Percentiles rank a stretch among this genome's conserved stretches.
These are phyloP conservation scores for Chiua virens DNA, from an alignment of 768 basidiomycete species.

Conservation along the genomic window DNA sequence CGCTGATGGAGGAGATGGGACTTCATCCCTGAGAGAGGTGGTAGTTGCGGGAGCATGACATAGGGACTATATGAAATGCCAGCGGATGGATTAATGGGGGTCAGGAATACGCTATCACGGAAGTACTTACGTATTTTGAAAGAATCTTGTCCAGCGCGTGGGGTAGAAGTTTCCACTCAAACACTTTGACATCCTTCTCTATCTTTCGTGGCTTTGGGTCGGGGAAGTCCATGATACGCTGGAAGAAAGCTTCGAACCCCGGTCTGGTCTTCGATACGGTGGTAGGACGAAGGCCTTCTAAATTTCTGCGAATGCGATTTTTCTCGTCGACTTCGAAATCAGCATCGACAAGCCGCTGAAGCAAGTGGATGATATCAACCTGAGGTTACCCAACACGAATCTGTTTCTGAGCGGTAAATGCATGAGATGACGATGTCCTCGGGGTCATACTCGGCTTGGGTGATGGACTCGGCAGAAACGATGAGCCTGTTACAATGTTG, in stretches of 20 bases:
- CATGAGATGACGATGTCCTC: conserved; percentile 88
- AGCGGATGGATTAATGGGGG: not conserved
- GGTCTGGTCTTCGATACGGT: conserved; percentile 87
- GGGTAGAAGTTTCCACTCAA: conserved; percentile 70
- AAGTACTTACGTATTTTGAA: conserved; percentile 72
- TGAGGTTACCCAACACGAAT: conserved; percentile 88
- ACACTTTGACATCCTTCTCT: conserved; percentile 94
- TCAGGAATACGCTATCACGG: not conserved
- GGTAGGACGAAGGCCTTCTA: conserved; percentile 88
- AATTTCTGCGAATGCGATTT: conserved; percentile 91
- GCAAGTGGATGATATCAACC: conserved; percentile 92
- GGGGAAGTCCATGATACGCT: conserved; percentile 94
- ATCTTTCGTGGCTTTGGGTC: conserved; percentile 94
- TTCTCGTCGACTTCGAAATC: conserved; percentile 94
- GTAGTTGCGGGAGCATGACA: conserved; percentile 39
- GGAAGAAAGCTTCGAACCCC: conserved; percentile 85
- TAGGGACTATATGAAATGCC: conserved; percentile 40
- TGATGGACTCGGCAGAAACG: conserved; percentile 74
- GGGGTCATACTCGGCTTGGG: conserved; percentile 69
- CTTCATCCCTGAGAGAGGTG: conserved; percentile 18
- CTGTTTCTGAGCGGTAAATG: conserved; percentile 80
- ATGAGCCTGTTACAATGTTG: conserved; percentile 77
- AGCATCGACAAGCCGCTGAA: conserved; percentile 72
- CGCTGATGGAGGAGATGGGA: conserved; percentile 31
- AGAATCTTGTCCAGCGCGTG: conserved; percentile 78